Base-by-base conservation (phyloP, 179 eudicot genomes). In the Silene vulgaris region DNA sequence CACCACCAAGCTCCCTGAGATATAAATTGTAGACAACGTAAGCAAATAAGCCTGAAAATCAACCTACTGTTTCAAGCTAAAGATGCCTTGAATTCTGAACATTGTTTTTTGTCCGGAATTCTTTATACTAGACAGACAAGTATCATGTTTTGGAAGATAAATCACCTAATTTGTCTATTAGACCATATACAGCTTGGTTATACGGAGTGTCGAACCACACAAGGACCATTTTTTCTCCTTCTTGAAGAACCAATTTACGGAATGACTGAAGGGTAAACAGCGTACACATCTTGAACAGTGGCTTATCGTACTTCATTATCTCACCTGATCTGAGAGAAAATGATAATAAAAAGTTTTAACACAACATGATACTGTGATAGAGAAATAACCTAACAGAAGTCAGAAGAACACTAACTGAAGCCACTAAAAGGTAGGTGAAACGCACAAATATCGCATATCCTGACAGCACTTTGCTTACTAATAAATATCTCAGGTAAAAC, bases 171-270 rank as follows among this genome's bases (percentile, higher is more conserved):
- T 96, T 96, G 84, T 96, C 99, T 4, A 93, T 97, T 78, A 96
- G 91, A 52, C 99, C 99, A 80, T 96, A 96, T 9, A 96, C 97
- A 69, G 99, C 99, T 86, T 93, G 98, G 84, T 96, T 96, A 77
- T 91, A 96, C 62, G 99, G 93, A 19, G 98, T 93, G 76, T 96
- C 98, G 43, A 93, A 86, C 98, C 92, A 96, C 76, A 96, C 97
- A 87, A 96, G 98, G 61, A 96, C 96, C 88, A 96, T 73, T 84
- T 96, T 96, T 86, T 96, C 99, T 79, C 99, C 99, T 89, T 96
- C 99, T 86, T 96, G 98, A 76, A 96, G 99, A 54, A 96, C 76
- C 82, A 96, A 77, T 74, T 93, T 96, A 16, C 90, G 90, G 63
- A 93, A 76, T 28, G 98, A 93, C 78, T 96, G 99, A 63, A 87